Base-by-base conservation (phyloP, 2,329 filamentous ascomycete genomes). In the Neobulgaria alba region DNA sequence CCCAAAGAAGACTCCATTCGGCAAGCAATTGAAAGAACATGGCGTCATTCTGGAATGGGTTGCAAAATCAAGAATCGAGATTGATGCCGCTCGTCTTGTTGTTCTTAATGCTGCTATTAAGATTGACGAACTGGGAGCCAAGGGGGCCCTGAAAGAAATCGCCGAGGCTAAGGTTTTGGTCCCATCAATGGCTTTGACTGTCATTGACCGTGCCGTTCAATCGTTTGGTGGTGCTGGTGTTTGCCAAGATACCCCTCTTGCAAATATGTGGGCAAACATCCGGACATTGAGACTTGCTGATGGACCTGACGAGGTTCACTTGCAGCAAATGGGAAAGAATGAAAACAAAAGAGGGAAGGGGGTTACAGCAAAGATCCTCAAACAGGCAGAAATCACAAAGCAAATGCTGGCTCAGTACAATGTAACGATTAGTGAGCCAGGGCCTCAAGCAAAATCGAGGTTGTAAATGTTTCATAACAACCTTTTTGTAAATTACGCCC, bases 11-110 rank as follows among this genome's bases (percentile, higher is more conserved):
- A 88, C 82, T 57, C 83, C 92, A 0, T 98, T 98, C 60, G 88
- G 88, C 59, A 85, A 94, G 67, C 73, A 80, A 42, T 76, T 98
- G 31, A 75, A 77, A 58, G 79, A 93, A 61, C 92, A 98, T 66
- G 92, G 90, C 54, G 85, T 95, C 29, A 90, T 95, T 64, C 77
- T 96, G 30, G 87, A 95, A 61, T 94, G 92, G 75, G 86, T 96
- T 29, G 92, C 92, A 32, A 85, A 81, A 58, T 92, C 87, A 1
- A 82, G 92, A 20, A 80, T 96, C 53, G 90, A 96, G 60, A 95
- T 98, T 58, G 90, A 96, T 62, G 79, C 89, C 1, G 86, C 90
- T 0, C 84, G 92, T 26, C 75, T 98, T 9, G 67, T 92, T 30
- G 92, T 96, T 5, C 78, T 95, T 50, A 95, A 96, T 65, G 92